Base-by-base conservation (phyloP, 2,329 filamentous ascomycete genomes). In the Corynespora cassiicola region DNA sequence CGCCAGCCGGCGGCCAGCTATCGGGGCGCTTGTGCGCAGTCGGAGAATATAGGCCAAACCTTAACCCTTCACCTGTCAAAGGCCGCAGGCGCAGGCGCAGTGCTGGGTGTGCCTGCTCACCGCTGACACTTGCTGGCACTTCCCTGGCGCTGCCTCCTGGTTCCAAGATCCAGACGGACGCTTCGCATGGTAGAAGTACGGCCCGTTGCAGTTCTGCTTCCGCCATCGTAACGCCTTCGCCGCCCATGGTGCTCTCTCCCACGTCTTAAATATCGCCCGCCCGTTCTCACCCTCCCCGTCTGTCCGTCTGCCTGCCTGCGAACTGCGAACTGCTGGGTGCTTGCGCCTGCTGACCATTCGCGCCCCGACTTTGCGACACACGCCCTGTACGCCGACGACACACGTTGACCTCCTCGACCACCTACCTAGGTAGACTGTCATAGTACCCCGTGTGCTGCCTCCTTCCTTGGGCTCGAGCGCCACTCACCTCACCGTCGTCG, bases 171-270 rank as follows among this genome's bases (percentile, higher is more conserved):
- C 44, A 43, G 38, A 41, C 52, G 60, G 61, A 56, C 49, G 52
- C 54, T 55, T 49, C 54, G 56, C 55, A 58, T 61, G 58, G 46
- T 52, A 55, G 43, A 60, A 55, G 55, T 52, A 66, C 65, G 64
- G 65, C 63, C 65, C 65, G 65, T 66, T 68, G 65, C 64, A 68
- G 63, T 60, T 51, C 52, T 62, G 50, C 55, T 54, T 54, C 55
- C 59, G 53, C 62, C 47, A 56, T 39, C 31, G 54, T 48, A 63
- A 58, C 61, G 61, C 60, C 57, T 59, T 53, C 56, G 47, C 54
- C 33, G 47, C 45, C 39, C 42, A 40, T 46, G 26, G 54, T 56
- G 43, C 50, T 45, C 29, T 39, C 43, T 44, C 23, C 32, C 46
- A 58, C 56, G 58, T 44, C 25, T 35, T 60, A 63, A 59, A 56